Conservation (phyloP, 2,329 filamentous ascomycete species). For the Colletotrichum karsti region DNA sequence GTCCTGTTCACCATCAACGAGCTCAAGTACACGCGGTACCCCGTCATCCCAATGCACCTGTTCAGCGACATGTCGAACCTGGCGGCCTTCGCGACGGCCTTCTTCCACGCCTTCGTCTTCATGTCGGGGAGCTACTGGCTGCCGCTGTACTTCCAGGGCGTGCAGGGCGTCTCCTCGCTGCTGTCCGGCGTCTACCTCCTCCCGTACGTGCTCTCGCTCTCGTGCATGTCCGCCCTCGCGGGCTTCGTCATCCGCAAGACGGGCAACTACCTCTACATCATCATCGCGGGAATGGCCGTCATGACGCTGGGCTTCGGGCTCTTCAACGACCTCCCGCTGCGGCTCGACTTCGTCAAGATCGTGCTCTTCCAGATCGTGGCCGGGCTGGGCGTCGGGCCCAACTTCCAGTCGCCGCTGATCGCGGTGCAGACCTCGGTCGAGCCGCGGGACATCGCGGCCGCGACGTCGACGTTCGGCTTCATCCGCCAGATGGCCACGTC, state of each 20-base stretch:
- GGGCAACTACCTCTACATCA: constrained; percentile 64
- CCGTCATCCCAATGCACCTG: constrained; percentile 73
- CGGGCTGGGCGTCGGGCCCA: constrained; percentile 69
- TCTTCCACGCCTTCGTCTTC: constrained; percentile 64
- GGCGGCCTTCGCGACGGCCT: constrained; percentile 58
- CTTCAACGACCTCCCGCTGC: constrained; percentile 62
- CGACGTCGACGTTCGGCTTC: constrained; percentile 70
- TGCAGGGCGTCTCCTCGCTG: constrained; percentile 67
- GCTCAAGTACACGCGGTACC: constrained; percentile 68
- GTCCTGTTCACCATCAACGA: constrained; percentile 68
- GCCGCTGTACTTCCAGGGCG: constrained; percentile 78
- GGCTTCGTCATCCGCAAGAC: constrained; percentile 59
- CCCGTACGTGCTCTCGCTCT: constrained; percentile 63
- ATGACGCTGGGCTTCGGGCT: constrained; percentile 68
- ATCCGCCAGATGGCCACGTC: constrained; percentile 65
- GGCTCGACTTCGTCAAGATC: constrained; percentile 55
- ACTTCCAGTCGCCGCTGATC: constrained; percentile 70
- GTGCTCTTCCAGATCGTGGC: constrained; percentile 66
- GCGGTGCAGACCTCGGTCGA: constrained; percentile 70
- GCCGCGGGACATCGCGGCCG: constrained; percentile 67
- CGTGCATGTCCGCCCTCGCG: constrained; percentile 49
- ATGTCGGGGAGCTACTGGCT: constrained; percentile 75
- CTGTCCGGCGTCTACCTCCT: constrained; percentile 70
- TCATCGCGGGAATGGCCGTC: constrained; percentile 60
- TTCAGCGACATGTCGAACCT: constrained; percentile 65